Base-by-base conservation (phyloP, 768 basidiomycete species). In the Tricholoma sp. region DNA sequence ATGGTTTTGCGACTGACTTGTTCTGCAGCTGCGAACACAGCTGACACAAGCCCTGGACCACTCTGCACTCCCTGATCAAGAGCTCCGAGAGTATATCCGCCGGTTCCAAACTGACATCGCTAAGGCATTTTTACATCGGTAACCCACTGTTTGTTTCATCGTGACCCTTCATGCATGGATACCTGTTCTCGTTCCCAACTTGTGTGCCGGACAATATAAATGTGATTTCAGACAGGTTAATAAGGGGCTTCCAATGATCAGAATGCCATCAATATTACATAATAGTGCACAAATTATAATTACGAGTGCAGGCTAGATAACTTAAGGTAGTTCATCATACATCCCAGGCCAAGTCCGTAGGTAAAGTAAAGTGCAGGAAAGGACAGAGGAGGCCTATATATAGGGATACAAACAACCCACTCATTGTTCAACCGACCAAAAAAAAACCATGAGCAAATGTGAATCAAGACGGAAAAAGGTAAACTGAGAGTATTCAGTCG, bases 91-190 rank as follows among this genome's bases (percentile, higher is more conserved):
- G 3, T 91, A 91, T 65, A 73, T 94, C 37, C 75, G 76, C 49
- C 76, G 82, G 24, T 79, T 93, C 61, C 91, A 93, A 66, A 80
- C 74, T 57, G 86, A 90, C 51, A 80, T 89, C 52, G 81, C 85
- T 18, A 79, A 76, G 49, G 80, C 82, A 15, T 77, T 89, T 53
- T 42, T 68, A 15, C 12, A 47, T 29, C 7, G 47, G 10, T 47
- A 15, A 15, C 28, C 6, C 29, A 13, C 39, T 6, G 39, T n/a
- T 7, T 39, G 39, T 39, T 45, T 10, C 18, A 44, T 44, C 9
- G 24, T 24, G 42, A 6, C 39, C n/a, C 17, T 28, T 13, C 24
- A 45, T 45, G 44, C 28, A 24, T 24, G 24, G 20, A 17, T 41
- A 6, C 39, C 39, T 41, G 39, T n/a, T n/a, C n/a, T n/a, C n/a